Evolutionary conservation across 1,284 basidiomycete species (phyloP), one percentile per base, ranked within the genome.

Genomic region (Rhodotorula sp.): DNA sequence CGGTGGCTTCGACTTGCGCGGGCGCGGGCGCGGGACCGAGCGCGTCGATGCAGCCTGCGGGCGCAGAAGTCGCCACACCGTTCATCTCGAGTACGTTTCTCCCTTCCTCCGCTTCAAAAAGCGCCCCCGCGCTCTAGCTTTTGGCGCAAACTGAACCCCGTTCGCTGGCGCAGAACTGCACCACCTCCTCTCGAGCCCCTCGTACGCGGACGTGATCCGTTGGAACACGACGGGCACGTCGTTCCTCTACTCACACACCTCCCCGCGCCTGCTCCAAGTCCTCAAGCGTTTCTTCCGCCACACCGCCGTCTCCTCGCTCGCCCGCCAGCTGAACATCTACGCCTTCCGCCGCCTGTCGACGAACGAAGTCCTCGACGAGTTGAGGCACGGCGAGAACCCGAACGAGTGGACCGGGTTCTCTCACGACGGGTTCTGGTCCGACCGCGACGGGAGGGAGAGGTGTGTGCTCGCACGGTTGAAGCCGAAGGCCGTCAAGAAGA

Each of bases 241-340:
- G 6, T 31, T 71, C 63, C 55, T 71, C 47, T 69, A 64, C 51
- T 47, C 46, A 4, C 70, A 71, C 44, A 62, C 66, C 22, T 68
- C 66, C 15, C 50, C 48, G 10, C 59, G 53, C 31, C 69, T 70
- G n/a, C 54, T 70, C 34, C 20, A 44, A 13, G 53, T 61, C 37
- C 60, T 61, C 51, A 48, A 48, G n/a, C 40, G 44, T 20, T 62
- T 54, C 60, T 71, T 71, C 59, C 65, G 66, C 20, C 69, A 70
- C 56, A 64, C 69, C 4, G 59, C 57, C 31, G 48, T 59, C 30
- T 13, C 54, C 37, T 31, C 57, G 26, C 52, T 58, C 51, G 51
- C 68, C 22, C 58, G 64, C 34, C 64, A 53, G 30, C 40, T 59
- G 47, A 51, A 65, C 68, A 59, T 60, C 44, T 68, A 62, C 55